Evolutionary conservation across 2,329 filamentous ascomycete species (phyloP).

Genomic region (Sporothrix humicola): DNA sequence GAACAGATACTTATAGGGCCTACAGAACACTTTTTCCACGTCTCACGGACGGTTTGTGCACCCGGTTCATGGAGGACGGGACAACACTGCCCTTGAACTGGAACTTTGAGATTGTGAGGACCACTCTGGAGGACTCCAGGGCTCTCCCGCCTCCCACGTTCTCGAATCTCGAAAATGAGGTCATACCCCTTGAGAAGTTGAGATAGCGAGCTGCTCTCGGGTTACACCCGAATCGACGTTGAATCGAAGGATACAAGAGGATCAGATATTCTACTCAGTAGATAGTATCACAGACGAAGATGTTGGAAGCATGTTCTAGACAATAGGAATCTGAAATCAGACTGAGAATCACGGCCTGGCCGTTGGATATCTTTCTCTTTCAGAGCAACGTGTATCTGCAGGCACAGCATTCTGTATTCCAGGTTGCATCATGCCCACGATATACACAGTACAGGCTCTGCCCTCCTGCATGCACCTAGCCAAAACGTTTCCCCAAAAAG

Average conservation of each 20-base stretch:
- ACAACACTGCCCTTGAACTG: neutral
- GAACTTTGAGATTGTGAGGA: too few species aligned
- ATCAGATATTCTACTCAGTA: neutral
- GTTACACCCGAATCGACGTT: neutral
- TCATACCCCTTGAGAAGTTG: neutral
- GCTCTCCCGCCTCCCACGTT: neutral
- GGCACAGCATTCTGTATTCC: neutral
- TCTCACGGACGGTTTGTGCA: neutral
- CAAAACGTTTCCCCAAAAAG: neutral
- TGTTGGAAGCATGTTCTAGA: neutral
- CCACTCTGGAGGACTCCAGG: too few species aligned
- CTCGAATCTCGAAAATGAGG: conserved; percentile 10
- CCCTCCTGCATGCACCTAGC: neutral
- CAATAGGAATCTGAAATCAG: neutral
- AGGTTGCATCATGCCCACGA: neutral
- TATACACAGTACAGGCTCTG: neutral
- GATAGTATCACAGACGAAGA: neutral
- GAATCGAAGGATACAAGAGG: neutral
- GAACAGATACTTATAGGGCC: neutral
- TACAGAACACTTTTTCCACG: neutral
- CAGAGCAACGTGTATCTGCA: neutral
- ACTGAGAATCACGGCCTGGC: neutral
- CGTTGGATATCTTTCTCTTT: neutral
- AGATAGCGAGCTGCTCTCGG: neutral
- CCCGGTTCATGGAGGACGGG: neutral